Base-by-base conservation (phyloP, 2,329 filamentous ascomycete genomes). In the Colletotrichum coccodes region DNA sequence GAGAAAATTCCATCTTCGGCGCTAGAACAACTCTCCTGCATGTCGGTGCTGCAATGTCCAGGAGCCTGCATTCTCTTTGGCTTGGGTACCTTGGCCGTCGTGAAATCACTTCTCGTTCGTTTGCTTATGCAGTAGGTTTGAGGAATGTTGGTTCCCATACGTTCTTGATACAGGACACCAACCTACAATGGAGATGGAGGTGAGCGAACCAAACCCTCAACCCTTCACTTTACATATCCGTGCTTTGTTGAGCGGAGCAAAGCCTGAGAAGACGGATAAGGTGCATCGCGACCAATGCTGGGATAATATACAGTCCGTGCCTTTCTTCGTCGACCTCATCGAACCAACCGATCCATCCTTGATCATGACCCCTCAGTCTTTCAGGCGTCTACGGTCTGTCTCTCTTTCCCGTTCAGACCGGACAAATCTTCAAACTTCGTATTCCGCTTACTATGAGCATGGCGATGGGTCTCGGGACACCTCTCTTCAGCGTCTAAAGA, bases 1-100 rank as follows among this genome's bases (percentile, higher is more conserved):
- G 14, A 32, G 54, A 65, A 68, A 60, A 64, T 68, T 68, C 65
- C 60, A 68, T 60, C 42, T 42, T 60, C 61, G 54, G 61, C 65
- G 60, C 65, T 68, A 68, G 65, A 68, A 68, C 40, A 47, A 40
- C 58, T 60, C 65, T 60, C 53, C 47, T 65, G 65, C 60, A 47
- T 28, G 18, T 60, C 60, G 47, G 44, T 36, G n/a, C 49, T 50
- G 57, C 30, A 34, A 32, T 28, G 40, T 16, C 44, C 38, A 38
- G 50, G 18, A 23, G n/a, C 26, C 50, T 36, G n/a, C 32, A 14
- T 53, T n/a, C 32, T 26, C 8, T 28, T 32, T 50, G 18, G 53
- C 38, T 40, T 32, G 26, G 54, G 26, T 57, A 44, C 38, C 28
- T 44, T 44, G 54, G 38, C 36, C 21, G 34, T 21, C 34, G 14